A percentile compares a stretch with the other conserved stretches of the same genome.
Evolutionary conservation across 306 rosid species (phyloP).

Genomic region (peach (Prunus persica)): Prunus_persica_NCBIv2 NC_034009.1:20790501-20791000

Average conservation of each 20-base stretch:
- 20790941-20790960: no score
- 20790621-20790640: constrained; percentile 44
- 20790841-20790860: neutral
- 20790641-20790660: constrained; percentile 39
- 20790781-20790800: constrained; percentile 66
- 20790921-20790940: no score
- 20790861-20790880: no score
- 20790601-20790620: constrained; percentile 56
- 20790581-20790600: constrained; percentile 54
- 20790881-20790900: no score
- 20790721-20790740: constrained; percentile 47
- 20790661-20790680: constrained; percentile 34
- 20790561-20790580: constrained; percentile 37
- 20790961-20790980: no score
- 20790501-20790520: neutral
- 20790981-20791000: no score
- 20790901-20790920: no score
- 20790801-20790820: neutral
- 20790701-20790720: constrained; percentile 48
- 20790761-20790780: constrained; percentile 66
- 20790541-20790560: constrained; percentile 30
- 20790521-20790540: constrained; percentile 26
- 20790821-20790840: neutral
- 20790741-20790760: constrained; percentile 64
- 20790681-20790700: constrained; percentile 24